Conservation (phyloP, 1,284 basidiomycete species). For the Termitomyces sp. region DNA sequence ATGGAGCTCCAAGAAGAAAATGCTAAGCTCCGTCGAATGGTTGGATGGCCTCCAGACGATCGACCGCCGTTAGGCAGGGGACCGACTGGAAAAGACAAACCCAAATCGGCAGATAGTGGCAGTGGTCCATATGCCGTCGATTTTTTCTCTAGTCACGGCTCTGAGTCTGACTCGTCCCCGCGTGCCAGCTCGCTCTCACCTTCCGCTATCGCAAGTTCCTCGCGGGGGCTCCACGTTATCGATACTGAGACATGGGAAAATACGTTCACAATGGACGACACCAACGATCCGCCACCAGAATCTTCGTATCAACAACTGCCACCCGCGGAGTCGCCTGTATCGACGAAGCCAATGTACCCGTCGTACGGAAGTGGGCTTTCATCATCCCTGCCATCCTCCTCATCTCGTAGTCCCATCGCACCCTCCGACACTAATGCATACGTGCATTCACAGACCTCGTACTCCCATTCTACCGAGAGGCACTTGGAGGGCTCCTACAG, state of each 20-base stretch:
- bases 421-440: constrained; percentile 36
- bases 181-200: constrained; percentile 41
- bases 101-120: constrained; percentile 39
- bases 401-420: constrained; percentile 30
- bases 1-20: constrained; percentile 85
- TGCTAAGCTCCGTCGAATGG: constrained; percentile 64
- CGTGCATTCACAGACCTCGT: constrained; percentile 29
- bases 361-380: constrained; percentile 32
- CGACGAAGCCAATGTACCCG: constrained; percentile 28
- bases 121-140: constrained; percentile 22
- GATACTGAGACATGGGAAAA: constrained; percentile 56
- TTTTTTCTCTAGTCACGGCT: constrained; percentile 41
- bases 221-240: constrained; percentile 43
- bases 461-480: constrained; percentile 39
- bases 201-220: constrained; percentile 34
- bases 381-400: constrained; percentile 26
- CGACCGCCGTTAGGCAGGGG: constrained; percentile 71
- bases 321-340: constrained; percentile 29
- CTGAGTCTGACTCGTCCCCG: constrained; percentile 42
- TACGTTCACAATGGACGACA: constrained; percentile 48
- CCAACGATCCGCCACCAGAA: constrained; percentile 26
- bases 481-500: constrained; percentile 32
- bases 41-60: constrained; percentile 72
- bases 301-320: constrained; percentile 35
- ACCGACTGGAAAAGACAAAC: constrained; percentile 78